Base-by-base conservation (phyloP, 768 basidiomycete genomes). In the Tephrocybe rancida region DNA sequence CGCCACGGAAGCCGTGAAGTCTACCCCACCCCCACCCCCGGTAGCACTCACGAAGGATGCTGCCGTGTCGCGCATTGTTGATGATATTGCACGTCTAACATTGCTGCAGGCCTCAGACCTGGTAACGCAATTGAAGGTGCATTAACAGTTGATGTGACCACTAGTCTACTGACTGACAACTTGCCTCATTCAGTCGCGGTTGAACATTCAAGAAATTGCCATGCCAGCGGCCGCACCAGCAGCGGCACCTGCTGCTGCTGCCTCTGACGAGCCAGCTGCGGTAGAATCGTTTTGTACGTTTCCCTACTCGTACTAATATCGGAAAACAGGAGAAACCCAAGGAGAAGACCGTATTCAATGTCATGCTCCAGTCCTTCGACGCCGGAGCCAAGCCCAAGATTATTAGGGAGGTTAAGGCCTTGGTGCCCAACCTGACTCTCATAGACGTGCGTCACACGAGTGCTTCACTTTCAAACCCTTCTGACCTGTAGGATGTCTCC, bases 121-220 rank as follows among this genome's bases (percentile, higher is more conserved):
- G 52, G 95, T 98, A 42, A 76, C 91, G 1, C 77, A 88, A 27
- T 80, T 99, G 64, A 99, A 99, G 83, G 96, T 90, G 61, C 64
- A 76, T 55, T 32, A 18, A 26, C 19, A 26, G 21, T 41, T n/a
- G 47, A 6, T 19, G 16, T 37, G 5, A 21, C 4, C 32, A 8
- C 14, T 19, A 14, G 27, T 18, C 19, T 21, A 35, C 18, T 3
- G 37, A 42, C 44, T 56, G n/a, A 47, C 3, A 18, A 25, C 25
- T 39, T 51, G 3, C 21, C 49, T 38, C 46, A 16, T 19, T 37
- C 46, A 98, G 96, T 79, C 92, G 45, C 87, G 90, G 55, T 71
- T 99, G 55, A 98, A 98, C 69, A 99, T 99, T 58, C 92, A 95
- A 74, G 96, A 98, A 77, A 92, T 98, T 65, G 93, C 94, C 16